phyloP scores from a whole-genome alignment of 2,329 filamentous ascomycete species.

The Neopestalotiopsis sp. region DNA sequence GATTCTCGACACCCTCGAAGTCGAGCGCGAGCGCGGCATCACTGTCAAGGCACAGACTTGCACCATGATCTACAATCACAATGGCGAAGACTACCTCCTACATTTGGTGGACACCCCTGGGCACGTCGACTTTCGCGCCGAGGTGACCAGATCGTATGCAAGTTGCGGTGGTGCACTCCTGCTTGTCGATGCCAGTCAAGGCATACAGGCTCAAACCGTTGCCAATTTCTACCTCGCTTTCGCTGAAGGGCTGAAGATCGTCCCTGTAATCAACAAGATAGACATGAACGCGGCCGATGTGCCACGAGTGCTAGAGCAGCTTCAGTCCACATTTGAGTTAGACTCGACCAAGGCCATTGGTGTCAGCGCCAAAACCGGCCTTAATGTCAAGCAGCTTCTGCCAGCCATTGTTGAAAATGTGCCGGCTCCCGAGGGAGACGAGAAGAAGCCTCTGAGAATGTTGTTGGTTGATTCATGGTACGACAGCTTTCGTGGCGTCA shows the following conservation, averaged over 20 bases:
- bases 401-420: conserved; percentile 86
- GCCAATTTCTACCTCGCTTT: conserved; percentile 99
- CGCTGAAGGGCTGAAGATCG: conserved; percentile 82
- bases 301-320: conserved; percentile 84
- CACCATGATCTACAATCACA: conserved; percentile 92
- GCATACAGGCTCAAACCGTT: conserved; percentile 96
- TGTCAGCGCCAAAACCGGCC: conserved; percentile 92
- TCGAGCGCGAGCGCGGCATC: conserved; percentile 94
- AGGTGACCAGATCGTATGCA: conserved; percentile 94
- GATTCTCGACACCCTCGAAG: conserved; percentile 95
- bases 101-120: conserved; percentile 97
- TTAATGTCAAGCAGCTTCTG: conserved; percentile 83
- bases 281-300: conserved; percentile 90
- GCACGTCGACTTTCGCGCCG: conserved; percentile 96
- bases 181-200: conserved; percentile 94
- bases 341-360: conserved; percentile 72
- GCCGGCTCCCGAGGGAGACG: conserved; percentile 78
- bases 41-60: conserved; percentile 99
- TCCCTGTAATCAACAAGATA: conserved; percentile 97
- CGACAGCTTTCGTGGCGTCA: conserved; percentile 92
- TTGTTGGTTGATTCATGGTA: conserved; percentile 98
- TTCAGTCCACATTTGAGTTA: conserved; percentile 86
- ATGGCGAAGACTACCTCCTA: conserved; percentile 86
- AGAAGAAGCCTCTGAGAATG: conserved; percentile 75
- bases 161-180: conserved; percentile 92